Base-by-base conservation (phyloP, 1,284 basidiomycete genomes). In the Afroboletus lepidellus region DNA sequence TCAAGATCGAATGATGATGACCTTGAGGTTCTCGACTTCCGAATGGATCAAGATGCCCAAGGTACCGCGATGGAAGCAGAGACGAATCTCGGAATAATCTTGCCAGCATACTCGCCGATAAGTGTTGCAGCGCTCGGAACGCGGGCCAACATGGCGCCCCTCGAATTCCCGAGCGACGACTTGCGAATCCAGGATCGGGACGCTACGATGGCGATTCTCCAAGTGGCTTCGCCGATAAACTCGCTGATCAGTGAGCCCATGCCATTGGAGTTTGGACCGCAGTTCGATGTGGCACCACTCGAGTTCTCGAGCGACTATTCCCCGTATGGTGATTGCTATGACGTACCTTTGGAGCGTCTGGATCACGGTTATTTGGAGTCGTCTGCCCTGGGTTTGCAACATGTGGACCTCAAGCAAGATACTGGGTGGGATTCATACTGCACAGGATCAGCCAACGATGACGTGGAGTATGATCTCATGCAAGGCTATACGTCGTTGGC, bases 221-320 rank as follows among this genome's bases (percentile, higher is more conserved):
- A 41, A 18, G 15, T 15, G 20, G 29, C 30, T 3, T 63, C 51
- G 2, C 55, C 55, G 27, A 46, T 37, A 5, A 49, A 41, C 44
- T 56, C 56, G 8, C 13, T 48, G 42, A 25, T 34, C 4, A 56
- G 54, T 15, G 41, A 52, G 24, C 44, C 47, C 36, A 24, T 52
- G 48, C 16, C 25, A 27, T n/a, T n/a, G n/a, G 46, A 33, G 18
- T 55, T 56, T n/a, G 51, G 32, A 16, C 55, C 53, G 32, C 16
- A 29, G 41, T 59, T 57, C 46, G 58, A 60, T 16, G 21, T 54
- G 18, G 45, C 11, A 11, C 48, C 54, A 41, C 48, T 51, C 49
- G 55, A 51, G 29, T 53, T 54, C 5, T n/a, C 48, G 21, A 59
- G 60, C 36, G 56, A 63, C 37, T 41, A 33, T 23, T 48, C 43